These are phyloP conservation scores for Tetrahymena elliotti DNA, from an alignment of 73 alveolate genomes.

Conservation along the genomic window DNA sequence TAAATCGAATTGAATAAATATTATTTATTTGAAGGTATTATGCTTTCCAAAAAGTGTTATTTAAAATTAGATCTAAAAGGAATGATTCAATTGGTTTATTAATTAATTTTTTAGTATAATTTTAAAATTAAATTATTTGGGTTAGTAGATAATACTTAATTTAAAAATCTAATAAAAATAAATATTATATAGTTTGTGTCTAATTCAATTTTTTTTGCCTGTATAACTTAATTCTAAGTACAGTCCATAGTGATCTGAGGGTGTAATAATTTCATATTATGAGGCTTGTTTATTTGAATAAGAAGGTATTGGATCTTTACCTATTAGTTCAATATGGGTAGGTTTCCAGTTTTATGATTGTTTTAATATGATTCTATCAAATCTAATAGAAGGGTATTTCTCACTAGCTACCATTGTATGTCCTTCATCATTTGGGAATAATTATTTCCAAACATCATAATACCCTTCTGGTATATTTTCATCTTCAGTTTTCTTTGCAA, in stretches of 20 bases:
- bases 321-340: background rate
- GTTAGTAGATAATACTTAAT: no score
- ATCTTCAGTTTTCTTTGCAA: conserved; percentile 8
- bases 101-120: no score
- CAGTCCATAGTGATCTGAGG: background rate
- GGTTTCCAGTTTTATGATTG: background rate
- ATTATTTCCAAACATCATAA: background rate
- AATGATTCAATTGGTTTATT: no score
- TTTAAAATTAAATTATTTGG: no score
- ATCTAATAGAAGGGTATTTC: conserved; percentile 3
- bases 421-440: conserved; percentile 2
- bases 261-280: background rate
- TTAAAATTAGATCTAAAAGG: no score
- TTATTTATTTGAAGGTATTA: no score
- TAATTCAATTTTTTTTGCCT: background rate
- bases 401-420: conserved; percentile 3
- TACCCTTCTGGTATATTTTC: background rate
- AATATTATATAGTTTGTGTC: no score
- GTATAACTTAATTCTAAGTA: background rate
- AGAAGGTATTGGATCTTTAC: background rate
- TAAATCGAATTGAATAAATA: no score
- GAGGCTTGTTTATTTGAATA: background rate
- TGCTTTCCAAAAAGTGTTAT: no score
- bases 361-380: conserved; percentile 15
- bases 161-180: no score